Evolutionary conservation across 352 stramenopile genomes (phyloP).

Genomic region (Pythium dissimile): DNA sequence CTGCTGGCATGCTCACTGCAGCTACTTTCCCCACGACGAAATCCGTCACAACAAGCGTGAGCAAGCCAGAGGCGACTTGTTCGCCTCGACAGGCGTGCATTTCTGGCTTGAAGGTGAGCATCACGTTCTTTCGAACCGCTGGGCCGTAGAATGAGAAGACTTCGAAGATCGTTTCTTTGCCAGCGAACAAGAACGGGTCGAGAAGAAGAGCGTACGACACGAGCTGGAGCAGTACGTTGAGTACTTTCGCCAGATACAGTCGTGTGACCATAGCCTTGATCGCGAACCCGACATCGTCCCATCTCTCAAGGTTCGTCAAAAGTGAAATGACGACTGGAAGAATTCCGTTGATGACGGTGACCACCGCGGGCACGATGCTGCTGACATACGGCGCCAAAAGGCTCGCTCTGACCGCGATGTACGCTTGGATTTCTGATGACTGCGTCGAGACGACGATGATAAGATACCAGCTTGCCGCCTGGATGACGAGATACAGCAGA

Average conservation of each 20-base stretch:
- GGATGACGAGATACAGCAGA: conserved; percentile 59
- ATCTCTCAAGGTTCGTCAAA: conserved; percentile 67
- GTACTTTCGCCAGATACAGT: conserved; percentile 77
- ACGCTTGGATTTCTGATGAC: conserved; percentile 49
- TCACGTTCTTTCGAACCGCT: conserved; percentile 48
- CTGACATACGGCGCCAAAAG: conserved; percentile 52
- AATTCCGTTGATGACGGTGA: conserved; percentile 72
- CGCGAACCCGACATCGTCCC: conserved; percentile 72
- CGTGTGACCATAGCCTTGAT: conserved; percentile 84
- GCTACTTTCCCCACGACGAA: conserved; percentile 68
- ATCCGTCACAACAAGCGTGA: conserved; percentile 72
- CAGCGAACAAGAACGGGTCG: conserved; percentile 60
- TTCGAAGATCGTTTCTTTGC: conserved; percentile 28
- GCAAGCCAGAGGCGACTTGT: conserved; percentile 54
- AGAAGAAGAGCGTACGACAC: conserved; percentile 69
- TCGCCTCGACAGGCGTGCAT: conserved; percentile 54
- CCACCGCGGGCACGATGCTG: conserved; percentile 63
- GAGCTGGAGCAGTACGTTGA: conserved; percentile 81
- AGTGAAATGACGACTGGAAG: conserved; percentile 62
- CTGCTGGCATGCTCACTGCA: conserved; percentile 26
- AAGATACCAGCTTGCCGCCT: conserved; percentile 61
- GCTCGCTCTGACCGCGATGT: conserved; percentile 34
- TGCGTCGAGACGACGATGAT: conserved; percentile 76
- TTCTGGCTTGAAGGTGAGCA: conserved; percentile 58
- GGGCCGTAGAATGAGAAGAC: conserved; percentile 41